phyloP scores from a whole-genome alignment of 2,329 filamentous ascomycete genomes.

The Fusarium verrucosum region DNA sequence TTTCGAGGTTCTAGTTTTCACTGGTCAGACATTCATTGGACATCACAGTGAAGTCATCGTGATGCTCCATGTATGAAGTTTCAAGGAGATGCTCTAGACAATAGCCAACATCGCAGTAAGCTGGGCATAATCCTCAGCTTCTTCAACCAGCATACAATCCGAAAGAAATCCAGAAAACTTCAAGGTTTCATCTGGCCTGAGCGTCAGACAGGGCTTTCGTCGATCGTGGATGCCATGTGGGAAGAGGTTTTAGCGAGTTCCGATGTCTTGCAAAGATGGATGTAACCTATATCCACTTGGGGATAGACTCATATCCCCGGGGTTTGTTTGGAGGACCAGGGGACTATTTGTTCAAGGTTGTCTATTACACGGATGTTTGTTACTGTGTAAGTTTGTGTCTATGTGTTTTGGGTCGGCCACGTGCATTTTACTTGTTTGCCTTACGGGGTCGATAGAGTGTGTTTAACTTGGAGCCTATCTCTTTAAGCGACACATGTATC shows the following conservation, averaged over 20 bases:
- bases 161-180: neutral
- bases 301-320: neutral
- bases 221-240: neutral
- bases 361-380: neutral
- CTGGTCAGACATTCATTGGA: too few relatives aligned
- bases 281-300: conserved; percentile 1
- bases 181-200: neutral
- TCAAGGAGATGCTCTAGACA: neutral
- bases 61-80: neutral
- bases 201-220: neutral
- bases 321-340: neutral
- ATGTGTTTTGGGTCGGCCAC: too few relatives aligned
- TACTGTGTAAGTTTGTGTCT: too few relatives aligned
- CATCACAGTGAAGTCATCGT: neutral
- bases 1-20: too few relatives aligned
- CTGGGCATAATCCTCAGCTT: neutral
- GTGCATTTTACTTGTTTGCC: too few relatives aligned
- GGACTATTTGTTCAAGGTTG: neutral
- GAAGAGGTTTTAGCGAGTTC: conserved; percentile 3
- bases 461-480: too few relatives aligned
- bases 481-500: too few relatives aligned
- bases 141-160: neutral
- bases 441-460: too few relatives aligned
- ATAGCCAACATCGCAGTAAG: neutral
- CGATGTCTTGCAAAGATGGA: neutral